Percentiles rank a stretch among this genome's conserved stretches.
Conservation (phyloP, 345 rosid species). For the Arabis alpina region DNA sequence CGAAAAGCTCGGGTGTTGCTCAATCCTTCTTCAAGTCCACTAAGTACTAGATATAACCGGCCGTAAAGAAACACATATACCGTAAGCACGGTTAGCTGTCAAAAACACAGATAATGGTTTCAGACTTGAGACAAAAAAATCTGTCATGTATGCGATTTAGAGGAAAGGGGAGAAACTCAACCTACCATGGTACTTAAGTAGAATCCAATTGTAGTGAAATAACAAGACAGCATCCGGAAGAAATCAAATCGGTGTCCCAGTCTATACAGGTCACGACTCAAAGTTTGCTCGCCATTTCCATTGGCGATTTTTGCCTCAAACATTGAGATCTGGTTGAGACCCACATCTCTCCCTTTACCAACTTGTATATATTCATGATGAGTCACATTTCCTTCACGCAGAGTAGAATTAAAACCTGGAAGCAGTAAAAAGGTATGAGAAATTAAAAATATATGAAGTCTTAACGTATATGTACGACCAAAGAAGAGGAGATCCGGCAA, state of each 20-base stretch:
- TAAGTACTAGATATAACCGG: constrained; percentile 61
- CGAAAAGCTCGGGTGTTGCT: constrained; percentile 47
- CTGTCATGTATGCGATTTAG: neutral
- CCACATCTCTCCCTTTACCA: constrained; percentile 95
- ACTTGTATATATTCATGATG: constrained; percentile 97
- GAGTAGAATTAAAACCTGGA: constrained; percentile 87
- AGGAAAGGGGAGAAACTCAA: constrained; percentile 4
- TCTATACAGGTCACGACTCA: constrained; percentile 80
- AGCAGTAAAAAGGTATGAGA: constrained; percentile 21
- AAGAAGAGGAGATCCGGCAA: constrained; percentile 19
- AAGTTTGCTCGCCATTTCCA: constrained; percentile 90
- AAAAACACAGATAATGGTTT: constrained; percentile 32
- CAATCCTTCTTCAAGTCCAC: constrained; percentile 61
- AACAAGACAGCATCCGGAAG: constrained; percentile 88
- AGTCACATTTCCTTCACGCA: constrained; percentile 83
- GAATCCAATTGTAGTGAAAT: constrained; percentile 88
- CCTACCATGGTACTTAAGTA: constrained; percentile 87
- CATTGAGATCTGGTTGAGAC: constrained; percentile 86
- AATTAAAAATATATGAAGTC: constrained; percentile 8
- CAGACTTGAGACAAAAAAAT: constrained; percentile 8
- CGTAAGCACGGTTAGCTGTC: constrained; percentile 61
- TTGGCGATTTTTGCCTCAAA: constrained; percentile 92
- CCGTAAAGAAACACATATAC: constrained; percentile 70
- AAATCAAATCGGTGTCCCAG: constrained; percentile 91
- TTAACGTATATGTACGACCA: constrained; percentile 1